A percentile compares a stretch with the other conserved stretches of the same genome.
These are phyloP conservation scores for Heritiera littoralis DNA, from an alignment of 345 rosid species.

Conservation along the genomic window DNA sequence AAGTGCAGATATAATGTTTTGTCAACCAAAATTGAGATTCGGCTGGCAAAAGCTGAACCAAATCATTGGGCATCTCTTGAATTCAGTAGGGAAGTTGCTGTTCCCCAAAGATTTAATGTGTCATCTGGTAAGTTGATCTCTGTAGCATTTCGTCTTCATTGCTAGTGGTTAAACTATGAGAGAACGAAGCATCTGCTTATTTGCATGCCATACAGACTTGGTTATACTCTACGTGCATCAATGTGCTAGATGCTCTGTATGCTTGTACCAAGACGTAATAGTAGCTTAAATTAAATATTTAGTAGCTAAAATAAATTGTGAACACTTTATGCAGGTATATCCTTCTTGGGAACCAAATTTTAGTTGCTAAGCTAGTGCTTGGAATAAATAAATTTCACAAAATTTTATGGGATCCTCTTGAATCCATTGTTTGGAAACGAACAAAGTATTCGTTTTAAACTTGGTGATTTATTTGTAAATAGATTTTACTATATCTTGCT, in stretches of 20 bases:
- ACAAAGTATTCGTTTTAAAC: neutral
- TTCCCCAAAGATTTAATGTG: constrained; percentile 41
- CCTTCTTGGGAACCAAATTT: neutral
- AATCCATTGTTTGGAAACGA: neutral
- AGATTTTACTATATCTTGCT: neutral
- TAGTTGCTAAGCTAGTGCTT: neutral
- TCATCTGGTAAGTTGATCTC: constrained; percentile 43
- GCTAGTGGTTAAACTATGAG: neutral
- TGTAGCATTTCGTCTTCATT: neutral
- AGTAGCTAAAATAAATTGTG: neutral
- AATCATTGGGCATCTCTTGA: constrained; percentile 86
- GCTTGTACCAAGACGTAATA: neutral
- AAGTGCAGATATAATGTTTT: constrained; percentile 68
- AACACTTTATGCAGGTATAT: neutral
- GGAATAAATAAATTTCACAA: neutral
- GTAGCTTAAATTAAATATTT: neutral
- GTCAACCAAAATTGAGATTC: constrained; percentile 83
- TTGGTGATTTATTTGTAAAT: neutral
- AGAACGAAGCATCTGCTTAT: neutral
- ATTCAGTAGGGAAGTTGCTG: constrained; percentile 45
- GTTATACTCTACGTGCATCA: neutral
- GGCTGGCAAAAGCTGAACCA: constrained; percentile 75
- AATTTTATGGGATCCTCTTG: neutral
- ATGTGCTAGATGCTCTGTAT: neutral
- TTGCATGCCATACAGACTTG: neutral